phyloP scores from a whole-genome alignment of 306 rosid genomes.

The Chamaecrista fasciculata region DNA sequence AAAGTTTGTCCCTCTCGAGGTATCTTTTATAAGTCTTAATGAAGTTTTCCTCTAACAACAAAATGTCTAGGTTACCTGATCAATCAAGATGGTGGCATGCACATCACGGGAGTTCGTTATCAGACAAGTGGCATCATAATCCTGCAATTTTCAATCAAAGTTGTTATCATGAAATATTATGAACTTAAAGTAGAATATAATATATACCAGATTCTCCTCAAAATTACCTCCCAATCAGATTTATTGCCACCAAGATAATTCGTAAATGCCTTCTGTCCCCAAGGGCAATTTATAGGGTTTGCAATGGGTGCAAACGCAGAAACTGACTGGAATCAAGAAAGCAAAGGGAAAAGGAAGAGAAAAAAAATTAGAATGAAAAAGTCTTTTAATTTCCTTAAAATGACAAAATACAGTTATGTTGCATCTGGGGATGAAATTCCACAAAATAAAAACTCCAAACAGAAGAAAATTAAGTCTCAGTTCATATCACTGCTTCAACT shows the following conservation, averaged over 20 bases:
- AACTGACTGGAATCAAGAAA: constrained; percentile 62
- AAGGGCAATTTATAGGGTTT: constrained; percentile 80
- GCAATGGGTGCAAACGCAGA: constrained; percentile 84
- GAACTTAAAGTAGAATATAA: background rate
- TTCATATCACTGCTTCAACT: background rate
- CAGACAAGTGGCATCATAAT: constrained; percentile 77
- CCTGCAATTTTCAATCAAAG: constrained; percentile 54
- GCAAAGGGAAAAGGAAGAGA: background rate
- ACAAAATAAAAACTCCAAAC: background rate
- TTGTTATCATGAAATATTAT: constrained; percentile 18
- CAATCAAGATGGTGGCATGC: constrained; percentile 73
- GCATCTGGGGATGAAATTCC: background rate
- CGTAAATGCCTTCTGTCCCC: constrained; percentile 94
- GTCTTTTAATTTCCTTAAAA: background rate
- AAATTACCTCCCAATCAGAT: constrained; percentile 83
- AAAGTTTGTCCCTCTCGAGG: background rate
- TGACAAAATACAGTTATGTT: background rate
- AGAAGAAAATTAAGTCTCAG: background rate
- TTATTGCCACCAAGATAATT: constrained; percentile 80
- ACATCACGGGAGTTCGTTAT: constrained; percentile 51
- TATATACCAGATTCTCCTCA: constrained; percentile 7
- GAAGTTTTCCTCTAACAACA: background rate
- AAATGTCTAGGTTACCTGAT: constrained; percentile 57
- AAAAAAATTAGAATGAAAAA: constrained; percentile 10
- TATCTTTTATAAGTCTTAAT: background rate